A percentile compares a stretch with the other conserved stretches of the same genome.
These are phyloP conservation scores for Eucalyptus marginata DNA, from an alignment of 345 rosid genomes.

Conservation along the genomic window DNA sequence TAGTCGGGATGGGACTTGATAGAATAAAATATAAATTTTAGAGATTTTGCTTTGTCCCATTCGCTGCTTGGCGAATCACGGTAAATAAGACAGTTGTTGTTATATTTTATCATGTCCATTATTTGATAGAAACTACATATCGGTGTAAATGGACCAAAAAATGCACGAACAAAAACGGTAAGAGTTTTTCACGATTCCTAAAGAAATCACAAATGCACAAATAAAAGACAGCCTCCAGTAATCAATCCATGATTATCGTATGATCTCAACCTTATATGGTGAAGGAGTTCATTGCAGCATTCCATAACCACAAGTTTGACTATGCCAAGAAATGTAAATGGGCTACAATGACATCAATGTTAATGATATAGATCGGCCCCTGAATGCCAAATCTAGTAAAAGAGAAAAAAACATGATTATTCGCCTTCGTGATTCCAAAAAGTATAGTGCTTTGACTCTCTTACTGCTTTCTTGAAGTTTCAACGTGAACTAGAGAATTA, in stretches of 20 bases:
- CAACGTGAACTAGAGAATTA: not conserved
- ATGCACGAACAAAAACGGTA: not conserved
- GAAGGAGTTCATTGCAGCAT: not conserved
- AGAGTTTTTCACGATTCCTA: not conserved
- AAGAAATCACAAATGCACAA: not conserved
- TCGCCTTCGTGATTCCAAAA: fast-evolving
- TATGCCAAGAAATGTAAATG: not conserved
- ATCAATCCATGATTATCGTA: not conserved
- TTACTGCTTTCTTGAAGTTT: not conserved
- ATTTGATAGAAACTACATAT: not conserved
- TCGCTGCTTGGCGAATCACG: fast-evolving
- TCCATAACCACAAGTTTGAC: not conserved
- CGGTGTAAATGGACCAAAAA: not conserved
- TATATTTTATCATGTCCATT: not conserved
- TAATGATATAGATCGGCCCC: not conserved
- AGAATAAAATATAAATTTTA: not conserved
- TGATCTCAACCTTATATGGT: not conserved
- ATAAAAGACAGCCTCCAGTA: not conserved
- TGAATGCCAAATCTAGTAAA: not conserved
- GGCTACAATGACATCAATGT: not conserved
- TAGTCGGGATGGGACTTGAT: fast-evolving
- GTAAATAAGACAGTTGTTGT: fast-evolving
- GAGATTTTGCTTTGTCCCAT: not conserved
- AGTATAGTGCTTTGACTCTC: not conserved
- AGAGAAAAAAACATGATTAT: not conserved